phyloP scores from a whole-genome alignment of 768 basidiomycete genomes.

The Udeniomyces megalosporus region DNA sequence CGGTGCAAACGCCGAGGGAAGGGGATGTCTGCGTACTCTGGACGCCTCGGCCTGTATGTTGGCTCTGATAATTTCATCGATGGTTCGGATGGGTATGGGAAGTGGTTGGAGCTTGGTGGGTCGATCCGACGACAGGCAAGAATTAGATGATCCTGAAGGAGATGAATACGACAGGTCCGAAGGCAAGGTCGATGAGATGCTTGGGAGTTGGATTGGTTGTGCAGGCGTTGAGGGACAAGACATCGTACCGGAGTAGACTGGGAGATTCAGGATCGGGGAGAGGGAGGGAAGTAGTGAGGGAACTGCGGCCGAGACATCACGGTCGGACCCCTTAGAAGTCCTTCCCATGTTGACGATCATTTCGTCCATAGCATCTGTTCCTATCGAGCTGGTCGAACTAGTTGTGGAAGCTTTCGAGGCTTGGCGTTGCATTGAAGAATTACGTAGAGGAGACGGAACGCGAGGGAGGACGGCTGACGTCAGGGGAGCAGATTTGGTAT shows the following conservation, averaged over 20 bases:
- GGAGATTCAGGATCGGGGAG: background rate
- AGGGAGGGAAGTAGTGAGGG: background rate
- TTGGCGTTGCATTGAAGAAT: no score
- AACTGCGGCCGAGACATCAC: no score
- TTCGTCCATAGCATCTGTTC: conserved; percentile 1
- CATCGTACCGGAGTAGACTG: background rate
- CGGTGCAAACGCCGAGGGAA: conserved; percentile 4
- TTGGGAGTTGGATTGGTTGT: background rate
- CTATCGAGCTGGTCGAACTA: background rate
- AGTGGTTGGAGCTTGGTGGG: no score
- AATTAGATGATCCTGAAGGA: no score
- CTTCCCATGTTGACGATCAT: background rate
- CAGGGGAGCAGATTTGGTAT: no score
- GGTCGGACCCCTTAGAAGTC: no score
- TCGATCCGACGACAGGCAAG: no score
- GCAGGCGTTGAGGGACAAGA: background rate
- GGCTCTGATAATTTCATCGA: background rate
- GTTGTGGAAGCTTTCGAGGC: no score
- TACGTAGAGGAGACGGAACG: no score
- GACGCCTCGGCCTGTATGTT: background rate
- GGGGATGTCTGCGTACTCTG: background rate
- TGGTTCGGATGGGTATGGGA: background rate
- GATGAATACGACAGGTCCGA: background rate
- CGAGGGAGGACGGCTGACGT: no score
- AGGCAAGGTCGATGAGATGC: no score